Base-by-base conservation (phyloP, 2,329 filamentous ascomycete species). In the Claviceps maximensis region DNA sequence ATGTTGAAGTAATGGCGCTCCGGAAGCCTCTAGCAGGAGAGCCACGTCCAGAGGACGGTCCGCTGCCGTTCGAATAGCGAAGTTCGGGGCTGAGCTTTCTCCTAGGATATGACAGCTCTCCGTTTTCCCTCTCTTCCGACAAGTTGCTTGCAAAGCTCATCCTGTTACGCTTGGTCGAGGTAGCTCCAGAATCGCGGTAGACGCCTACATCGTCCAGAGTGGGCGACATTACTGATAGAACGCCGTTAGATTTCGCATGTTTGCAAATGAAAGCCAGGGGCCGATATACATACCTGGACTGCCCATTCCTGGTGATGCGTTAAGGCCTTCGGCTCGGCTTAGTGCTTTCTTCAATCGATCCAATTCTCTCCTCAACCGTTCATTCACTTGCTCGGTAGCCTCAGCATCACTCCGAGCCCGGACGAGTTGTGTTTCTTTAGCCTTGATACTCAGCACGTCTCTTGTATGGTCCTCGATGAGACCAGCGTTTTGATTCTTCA, bases 381-480 rank as follows among this genome's bases (percentile, higher is more conserved):
- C 87, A 51, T 93, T 89, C 54, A 83, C 85, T 61, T 89, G 84
- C 65, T 96, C 89, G 0, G 90, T 87, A 0, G 87, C 83, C 66
- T 97, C 91, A 33, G 86, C 87, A 63, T 98, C 93, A 58, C 87
- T 89, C 52, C 90, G 80, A 12, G 93, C 90, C 46, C 93, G 84
- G 10, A 97, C 91, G 5, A 98, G 78, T 62, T 98, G 93, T 3
- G 93, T 97, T 68, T 98, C 93, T 69, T 98, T 98, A 15, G 93
- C 93, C 68, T 97, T 97, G 71, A 98, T 94, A 60, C 89, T 93
- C 44, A 98, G 76, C 0, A 96, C 89, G 62, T 98, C 91, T 48
- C 91, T 80, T 0, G 93, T 98, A 67, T 97, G 91, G 62, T 97
- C 91, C 69, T 98, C 93, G 56, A 98, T 98, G 36, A 98, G 76